A percentile compares a stretch with the other conserved stretches of the same genome.
Evolutionary conservation across 2,329 filamentous ascomycete genomes (phyloP).

Genomic region (Exserohilum rostratum): DNA sequence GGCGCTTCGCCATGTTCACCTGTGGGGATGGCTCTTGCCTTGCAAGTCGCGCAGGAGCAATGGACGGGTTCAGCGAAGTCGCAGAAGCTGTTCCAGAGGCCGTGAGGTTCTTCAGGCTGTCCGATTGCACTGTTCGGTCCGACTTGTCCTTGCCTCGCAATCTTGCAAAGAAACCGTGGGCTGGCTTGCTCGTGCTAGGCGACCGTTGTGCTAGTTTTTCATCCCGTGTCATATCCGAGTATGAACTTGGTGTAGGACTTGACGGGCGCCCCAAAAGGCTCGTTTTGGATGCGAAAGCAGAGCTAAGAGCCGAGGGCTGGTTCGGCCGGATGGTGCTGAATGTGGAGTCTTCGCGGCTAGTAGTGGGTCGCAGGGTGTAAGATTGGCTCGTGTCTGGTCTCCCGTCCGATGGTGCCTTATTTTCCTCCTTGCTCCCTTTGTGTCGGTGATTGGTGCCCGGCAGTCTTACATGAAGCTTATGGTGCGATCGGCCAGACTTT

Average conservation of each 20-base stretch:
- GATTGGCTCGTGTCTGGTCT: slow-evolving; percentile 46
- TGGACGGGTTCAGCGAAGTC: slow-evolving; percentile 47
- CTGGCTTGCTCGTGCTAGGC: slow-evolving; percentile 59
- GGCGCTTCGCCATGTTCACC: slow-evolving; percentile 33
- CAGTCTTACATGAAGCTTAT: slow-evolving; percentile 63
- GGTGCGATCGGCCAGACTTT: slow-evolving; percentile 62
- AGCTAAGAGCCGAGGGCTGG: slow-evolving; percentile 53
- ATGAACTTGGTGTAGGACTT: slow-evolving; percentile 80
- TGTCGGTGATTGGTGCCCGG: slow-evolving; percentile 68
- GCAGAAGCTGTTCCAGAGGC: slow-evolving; percentile 41
- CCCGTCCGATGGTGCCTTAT: slow-evolving; percentile 36
- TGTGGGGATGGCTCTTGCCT: slow-evolving; percentile 39
- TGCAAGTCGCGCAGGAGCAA: slow-evolving; percentile 34
- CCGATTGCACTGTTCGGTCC: slow-evolving; percentile 41
- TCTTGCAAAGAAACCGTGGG: slow-evolving; percentile 61
- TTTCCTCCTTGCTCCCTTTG: slow-evolving; percentile 68
- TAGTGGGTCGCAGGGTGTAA: slow-evolving; percentile 70
- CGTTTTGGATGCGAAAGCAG: slow-evolving; percentile 58
- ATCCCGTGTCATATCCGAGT: slow-evolving; percentile 63
- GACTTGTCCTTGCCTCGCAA: slow-evolving; percentile 58
- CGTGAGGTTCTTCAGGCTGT: slow-evolving; percentile 49
- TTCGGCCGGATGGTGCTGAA: slow-evolving; percentile 53
- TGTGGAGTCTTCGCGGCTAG: slow-evolving; percentile 76
- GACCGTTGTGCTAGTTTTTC: slow-evolving; percentile 55
- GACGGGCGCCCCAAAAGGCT: slow-evolving; percentile 68